Evolutionary conservation across 2,329 filamentous ascomycete genomes (phyloP).

Genomic region (Stylonectria norvegica): DNA sequence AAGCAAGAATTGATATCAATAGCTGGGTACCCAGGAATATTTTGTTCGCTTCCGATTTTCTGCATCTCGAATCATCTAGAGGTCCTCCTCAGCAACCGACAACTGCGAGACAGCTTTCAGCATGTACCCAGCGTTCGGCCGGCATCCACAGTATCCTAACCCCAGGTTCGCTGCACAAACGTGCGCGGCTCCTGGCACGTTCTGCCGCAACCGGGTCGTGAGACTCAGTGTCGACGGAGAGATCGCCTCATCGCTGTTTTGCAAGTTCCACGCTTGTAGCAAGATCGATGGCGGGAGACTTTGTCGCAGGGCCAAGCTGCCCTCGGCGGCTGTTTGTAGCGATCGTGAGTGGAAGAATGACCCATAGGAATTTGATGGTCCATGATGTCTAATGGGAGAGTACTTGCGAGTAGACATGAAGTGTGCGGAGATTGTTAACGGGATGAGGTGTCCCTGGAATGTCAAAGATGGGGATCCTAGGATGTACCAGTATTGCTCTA

Average conservation of each 20-base stretch:
- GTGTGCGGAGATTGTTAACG: conserved; percentile 24
- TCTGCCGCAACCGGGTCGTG: conserved; percentile 18
- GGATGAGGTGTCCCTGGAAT: conserved; percentile 18
- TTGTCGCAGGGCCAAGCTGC: conserved; percentile 21
- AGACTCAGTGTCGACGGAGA: conserved; percentile 14
- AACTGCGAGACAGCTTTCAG: conserved; percentile 2
- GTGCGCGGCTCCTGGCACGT: conserved; percentile 22
- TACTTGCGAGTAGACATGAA: conserved; percentile 15
- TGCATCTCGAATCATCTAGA: neutral
- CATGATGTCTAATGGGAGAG: neutral
- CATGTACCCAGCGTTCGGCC: neutral
- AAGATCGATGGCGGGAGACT: conserved; percentile 19
- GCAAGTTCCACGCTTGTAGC: conserved; percentile 25
- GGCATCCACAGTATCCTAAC: no score
- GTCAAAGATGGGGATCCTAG: conserved; percentile 18
- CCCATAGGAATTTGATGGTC: neutral
- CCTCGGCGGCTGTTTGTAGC: conserved; percentile 18
- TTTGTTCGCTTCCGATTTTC: neutral
- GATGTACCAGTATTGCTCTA: conserved; percentile 20
- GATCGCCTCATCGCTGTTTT: conserved; percentile 19
- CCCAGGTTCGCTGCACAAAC: no score
- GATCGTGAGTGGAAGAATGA: conserved; percentile 20
- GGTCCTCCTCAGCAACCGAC: neutral
- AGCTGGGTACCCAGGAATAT: no score
- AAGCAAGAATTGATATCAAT: no score